These are phyloP conservation scores for Phaeoacremonium minimum DNA, from an alignment of 2,329 filamentous ascomycete genomes.

Conservation along the genomic window DNA sequence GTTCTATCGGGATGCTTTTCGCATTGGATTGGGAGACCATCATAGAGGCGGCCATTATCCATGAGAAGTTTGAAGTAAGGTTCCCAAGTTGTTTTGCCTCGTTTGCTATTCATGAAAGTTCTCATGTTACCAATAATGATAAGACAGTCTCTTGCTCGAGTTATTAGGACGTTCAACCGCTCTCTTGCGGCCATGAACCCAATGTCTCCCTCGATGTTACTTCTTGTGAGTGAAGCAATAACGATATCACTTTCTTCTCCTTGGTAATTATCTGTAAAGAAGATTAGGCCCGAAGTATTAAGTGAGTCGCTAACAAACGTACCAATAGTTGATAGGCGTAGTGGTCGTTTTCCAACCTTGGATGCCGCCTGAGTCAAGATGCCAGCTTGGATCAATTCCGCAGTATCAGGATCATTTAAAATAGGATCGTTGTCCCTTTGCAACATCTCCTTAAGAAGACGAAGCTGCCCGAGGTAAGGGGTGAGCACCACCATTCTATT, in stretches of 20 bases:
- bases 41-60: constrained; percentile 43
- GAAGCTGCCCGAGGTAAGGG: constrained; percentile 68
- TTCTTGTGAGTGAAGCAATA: constrained; percentile 62
- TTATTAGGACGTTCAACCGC: constrained; percentile 66
- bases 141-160: constrained; percentile 59
- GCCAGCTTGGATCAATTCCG: constrained; percentile 59
- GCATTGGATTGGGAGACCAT: constrained; percentile 58
- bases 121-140: constrained; percentile 67
- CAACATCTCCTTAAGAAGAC: constrained; percentile 49
- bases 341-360: constrained; percentile 41
- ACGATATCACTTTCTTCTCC: constrained; percentile 74
- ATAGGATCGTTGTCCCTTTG: constrained; percentile 55
- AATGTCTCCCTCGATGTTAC: constrained; percentile 60
- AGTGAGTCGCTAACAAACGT: too few species aligned
- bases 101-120: constrained; percentile 59
- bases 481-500: constrained; percentile 65
- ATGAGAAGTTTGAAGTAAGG: constrained; percentile 54
- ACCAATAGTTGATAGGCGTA: constrained; percentile 69
- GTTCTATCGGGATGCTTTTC: constrained; percentile 50
- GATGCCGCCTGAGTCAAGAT: constrained; percentile 50
- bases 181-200: constrained; percentile 66
- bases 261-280: constrained; percentile 65
- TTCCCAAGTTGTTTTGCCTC: constrained; percentile 53
- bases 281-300: too few species aligned
- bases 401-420: constrained; percentile 64